Conservation (phyloP, 2,329 filamentous ascomycete genomes). For the Penicillium sp. region DNA sequence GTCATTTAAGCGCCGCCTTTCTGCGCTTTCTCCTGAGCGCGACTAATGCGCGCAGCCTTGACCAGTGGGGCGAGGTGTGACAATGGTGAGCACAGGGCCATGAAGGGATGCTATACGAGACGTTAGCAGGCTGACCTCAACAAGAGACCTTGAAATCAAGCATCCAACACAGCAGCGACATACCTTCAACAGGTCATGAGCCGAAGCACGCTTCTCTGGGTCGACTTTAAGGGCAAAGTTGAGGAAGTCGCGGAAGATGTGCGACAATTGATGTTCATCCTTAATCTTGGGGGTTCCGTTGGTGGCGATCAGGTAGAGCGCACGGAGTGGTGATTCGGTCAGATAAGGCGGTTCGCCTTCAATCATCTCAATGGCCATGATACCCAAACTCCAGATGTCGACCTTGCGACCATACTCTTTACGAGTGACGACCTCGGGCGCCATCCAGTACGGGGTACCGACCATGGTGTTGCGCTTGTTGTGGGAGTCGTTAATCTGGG, state of each 20-base stretch:
- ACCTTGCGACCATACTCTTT: slow-evolving; percentile 99
- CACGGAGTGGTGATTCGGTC: slow-evolving; percentile 89
- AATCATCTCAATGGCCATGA: slow-evolving; percentile 99
- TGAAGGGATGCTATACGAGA: slow-evolving; percentile 69
- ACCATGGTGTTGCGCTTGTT: slow-evolving; percentile 99
- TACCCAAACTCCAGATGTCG: slow-evolving; percentile 97
- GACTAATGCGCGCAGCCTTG: slow-evolving; percentile 77
- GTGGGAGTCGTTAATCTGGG: slow-evolving; percentile 95
- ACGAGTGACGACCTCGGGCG: slow-evolving; percentile 92
- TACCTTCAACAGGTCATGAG: slow-evolving; percentile 90
- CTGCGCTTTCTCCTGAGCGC: slow-evolving; percentile 79
- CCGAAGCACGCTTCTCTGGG: slow-evolving; percentile 93
- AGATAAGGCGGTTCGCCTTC: slow-evolving; percentile 97
- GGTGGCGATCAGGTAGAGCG: slow-evolving; percentile 93
- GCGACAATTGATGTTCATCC: slow-evolving; percentile 79
- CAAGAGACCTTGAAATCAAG: neutral
- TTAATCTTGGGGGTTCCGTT: slow-evolving; percentile 96
- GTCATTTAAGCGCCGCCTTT: slow-evolving; percentile 52
- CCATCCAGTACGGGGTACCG: slow-evolving; percentile 99
- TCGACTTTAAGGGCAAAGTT: slow-evolving; percentile 94
- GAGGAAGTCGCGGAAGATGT: slow-evolving; percentile 87
- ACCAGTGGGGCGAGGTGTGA: slow-evolving; percentile 83
- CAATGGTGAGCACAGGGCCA: slow-evolving; percentile 73
- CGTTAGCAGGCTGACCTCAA: slow-evolving; percentile 16
- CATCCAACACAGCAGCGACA: slow-evolving; percentile 39